Evolutionary conservation across 805 yeast genomes (phyloP).

Genomic region (Ogataea trehalophila): DNA sequence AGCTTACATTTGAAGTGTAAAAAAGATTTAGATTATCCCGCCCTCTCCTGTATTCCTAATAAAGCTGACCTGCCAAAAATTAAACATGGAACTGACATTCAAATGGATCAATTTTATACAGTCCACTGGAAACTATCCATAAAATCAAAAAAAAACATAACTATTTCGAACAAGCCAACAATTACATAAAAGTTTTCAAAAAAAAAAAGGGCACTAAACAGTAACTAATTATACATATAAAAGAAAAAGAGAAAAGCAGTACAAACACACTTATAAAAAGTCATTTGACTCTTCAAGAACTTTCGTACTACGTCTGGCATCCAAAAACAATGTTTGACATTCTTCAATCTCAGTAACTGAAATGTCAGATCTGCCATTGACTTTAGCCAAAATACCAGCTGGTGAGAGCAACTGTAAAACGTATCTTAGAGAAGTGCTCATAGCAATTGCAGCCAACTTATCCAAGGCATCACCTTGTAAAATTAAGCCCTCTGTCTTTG

Average conservation of each 20-base stretch:
- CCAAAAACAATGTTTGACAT: constrained; percentile 81
- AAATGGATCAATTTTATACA: not conserved
- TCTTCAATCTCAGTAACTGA: constrained; percentile 83
- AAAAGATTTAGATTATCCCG: no score
- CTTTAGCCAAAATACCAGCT: constrained; percentile 73
- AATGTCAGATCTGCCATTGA: constrained; percentile 62
- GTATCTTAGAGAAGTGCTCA: constrained; percentile 86
- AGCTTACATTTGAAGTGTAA: no score
- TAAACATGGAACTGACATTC: not conserved
- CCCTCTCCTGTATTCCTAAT: no score
- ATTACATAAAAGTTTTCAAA: not conserved
- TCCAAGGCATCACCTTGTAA: constrained; percentile 78
- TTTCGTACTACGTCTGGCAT: constrained; percentile 83
- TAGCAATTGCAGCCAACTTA: constrained; percentile 82
- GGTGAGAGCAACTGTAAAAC: constrained; percentile 89
- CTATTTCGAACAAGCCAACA: no score
- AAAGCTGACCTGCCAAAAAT: not conserved
- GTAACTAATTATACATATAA: constrained; percentile 9
- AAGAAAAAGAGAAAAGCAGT: not conserved
- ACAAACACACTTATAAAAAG: constrained; percentile 22
- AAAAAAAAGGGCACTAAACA: not conserved
- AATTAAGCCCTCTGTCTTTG: constrained; percentile 91
- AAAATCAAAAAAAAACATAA: no score
- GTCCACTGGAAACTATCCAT: not conserved
- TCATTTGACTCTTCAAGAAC: constrained; percentile 56